Evolutionary conservation across 139 green algal genomes (phyloP).

Genomic region (Tetratostichococcus sp.): DNA sequence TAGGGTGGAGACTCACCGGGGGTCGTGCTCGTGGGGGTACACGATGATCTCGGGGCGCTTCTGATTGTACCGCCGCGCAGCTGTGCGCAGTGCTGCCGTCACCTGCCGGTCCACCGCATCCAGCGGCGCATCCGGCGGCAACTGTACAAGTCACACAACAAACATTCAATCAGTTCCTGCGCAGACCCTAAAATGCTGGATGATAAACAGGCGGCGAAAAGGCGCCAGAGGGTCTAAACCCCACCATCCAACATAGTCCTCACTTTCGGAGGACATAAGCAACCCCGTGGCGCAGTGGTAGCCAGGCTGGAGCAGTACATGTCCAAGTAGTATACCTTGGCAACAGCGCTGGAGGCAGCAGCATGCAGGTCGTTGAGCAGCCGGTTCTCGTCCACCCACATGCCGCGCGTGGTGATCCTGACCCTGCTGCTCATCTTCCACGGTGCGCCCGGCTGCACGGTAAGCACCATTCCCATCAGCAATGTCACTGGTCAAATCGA

Average conservation of each 20-base stretch:
- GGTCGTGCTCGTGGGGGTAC: constrained; percentile 55
- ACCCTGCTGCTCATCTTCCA: constrained; percentile 36
- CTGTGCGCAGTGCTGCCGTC: constrained; percentile 47
- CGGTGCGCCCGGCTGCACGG: not conserved
- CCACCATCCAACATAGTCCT: too few relatives aligned
- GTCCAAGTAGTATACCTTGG: too few relatives aligned
- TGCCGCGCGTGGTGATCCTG: constrained; percentile 80
- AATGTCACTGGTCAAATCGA: too few relatives aligned
- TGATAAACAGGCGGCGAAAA: too few relatives aligned
- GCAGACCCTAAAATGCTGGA: too few relatives aligned
- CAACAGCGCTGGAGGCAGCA: constrained; percentile 28
- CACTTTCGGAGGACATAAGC: too few relatives aligned
- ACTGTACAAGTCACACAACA: not conserved
- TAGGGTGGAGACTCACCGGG: too few relatives aligned
- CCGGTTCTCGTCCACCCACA: constrained; percentile 83
- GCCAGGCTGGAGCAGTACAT: too few relatives aligned
- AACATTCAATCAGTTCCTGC: too few relatives aligned
- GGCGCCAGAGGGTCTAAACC: too few relatives aligned
- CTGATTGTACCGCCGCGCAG: constrained; percentile 72
- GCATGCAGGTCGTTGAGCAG: constrained; percentile 68
- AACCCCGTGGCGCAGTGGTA: too few relatives aligned
- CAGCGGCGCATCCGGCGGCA: constrained; percentile 52
- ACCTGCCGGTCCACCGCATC: constrained; percentile 73
- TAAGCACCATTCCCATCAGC: too few relatives aligned
- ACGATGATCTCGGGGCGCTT: constrained; percentile 84